Percentiles rank a stretch among this genome's conserved stretches.
Evolutionary conservation across 2,329 filamentous ascomycete species (phyloP).

Genomic region (Fusarium tricinctum): DNA sequence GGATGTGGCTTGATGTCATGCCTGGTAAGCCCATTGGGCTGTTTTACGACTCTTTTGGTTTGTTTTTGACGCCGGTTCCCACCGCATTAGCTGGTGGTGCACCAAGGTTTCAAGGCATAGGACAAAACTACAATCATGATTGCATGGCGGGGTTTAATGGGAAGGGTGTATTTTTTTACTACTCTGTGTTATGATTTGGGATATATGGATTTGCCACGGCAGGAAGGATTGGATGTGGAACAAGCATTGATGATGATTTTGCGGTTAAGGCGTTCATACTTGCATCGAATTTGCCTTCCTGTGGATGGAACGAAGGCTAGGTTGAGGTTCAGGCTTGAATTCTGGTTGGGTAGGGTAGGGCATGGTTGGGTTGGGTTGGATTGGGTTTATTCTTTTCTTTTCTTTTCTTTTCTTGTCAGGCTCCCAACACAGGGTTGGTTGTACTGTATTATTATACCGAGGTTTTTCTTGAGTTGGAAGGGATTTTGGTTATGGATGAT

Average conservation of each 20-base stretch:
- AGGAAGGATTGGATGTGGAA: constrained; percentile 29
- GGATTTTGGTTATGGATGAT: constrained; percentile 16
- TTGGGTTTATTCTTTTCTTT: constrained; percentile 26
- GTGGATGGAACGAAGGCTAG: constrained; percentile 33
- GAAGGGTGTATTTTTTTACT: constrained; percentile 33
- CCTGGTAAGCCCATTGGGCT: constrained; percentile 37
- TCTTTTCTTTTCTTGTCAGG: constrained; percentile 37
- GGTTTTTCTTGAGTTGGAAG: constrained; percentile 40
- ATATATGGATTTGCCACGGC: constrained; percentile 33
- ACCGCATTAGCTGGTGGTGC: constrained; percentile 32
- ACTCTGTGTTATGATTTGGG: constrained; percentile 34
- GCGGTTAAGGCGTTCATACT: constrained; percentile 41
- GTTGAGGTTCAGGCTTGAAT: background rate
- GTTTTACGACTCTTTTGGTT: constrained; percentile 46
- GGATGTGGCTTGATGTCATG: constrained; percentile 32
- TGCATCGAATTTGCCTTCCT: constrained; percentile 38
- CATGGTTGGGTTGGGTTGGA: constrained; percentile 18
- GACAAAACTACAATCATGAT: constrained; percentile 43
- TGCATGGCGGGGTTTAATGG: constrained; percentile 41
- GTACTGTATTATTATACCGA: constrained; percentile 43
- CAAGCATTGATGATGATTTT: constrained; percentile 42
- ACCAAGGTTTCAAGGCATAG: constrained; percentile 21
- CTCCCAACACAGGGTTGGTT: constrained; percentile 44
- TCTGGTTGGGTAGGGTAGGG: constrained; percentile 23
- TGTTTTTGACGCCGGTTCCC: constrained; percentile 26